Evolutionary conservation across 2,329 filamentous ascomycete genomes (phyloP).

Genomic region (Trichoderma semiorbis): DNA sequence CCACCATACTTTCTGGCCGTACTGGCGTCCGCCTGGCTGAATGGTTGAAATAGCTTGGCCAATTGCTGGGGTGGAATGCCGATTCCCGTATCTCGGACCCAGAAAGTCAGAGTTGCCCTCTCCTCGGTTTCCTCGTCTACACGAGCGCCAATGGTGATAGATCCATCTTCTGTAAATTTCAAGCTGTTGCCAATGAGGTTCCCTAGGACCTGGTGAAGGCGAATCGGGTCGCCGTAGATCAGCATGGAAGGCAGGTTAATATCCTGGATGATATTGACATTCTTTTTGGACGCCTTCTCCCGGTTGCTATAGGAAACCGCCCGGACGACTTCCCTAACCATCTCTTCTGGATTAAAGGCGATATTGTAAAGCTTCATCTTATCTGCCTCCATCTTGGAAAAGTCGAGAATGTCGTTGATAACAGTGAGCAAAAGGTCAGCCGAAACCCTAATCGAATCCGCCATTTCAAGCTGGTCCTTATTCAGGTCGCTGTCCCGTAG

Average conservation of each 20-base stretch:
- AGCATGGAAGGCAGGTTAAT: constrained; percentile 73
- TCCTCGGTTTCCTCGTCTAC: constrained; percentile 69
- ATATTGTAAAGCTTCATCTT: constrained; percentile 78
- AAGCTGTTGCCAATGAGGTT: constrained; percentile 91
- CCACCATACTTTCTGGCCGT: constrained; percentile 89
- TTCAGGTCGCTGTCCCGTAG: constrained; percentile 72
- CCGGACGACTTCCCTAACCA: constrained; percentile 63
- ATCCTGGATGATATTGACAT: constrained; percentile 64
- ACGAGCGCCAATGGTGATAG: constrained; percentile 76
- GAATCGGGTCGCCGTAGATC: constrained; percentile 63
- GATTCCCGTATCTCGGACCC: constrained; percentile 86
- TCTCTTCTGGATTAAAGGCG: constrained; percentile 64
- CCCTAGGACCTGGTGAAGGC: constrained; percentile 65
- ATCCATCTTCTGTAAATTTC: constrained; percentile 87
- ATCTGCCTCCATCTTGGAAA: constrained; percentile 89
- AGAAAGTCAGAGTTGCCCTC: constrained; percentile 73
- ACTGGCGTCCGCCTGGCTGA: constrained; percentile 87
- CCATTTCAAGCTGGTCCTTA: constrained; percentile 77
- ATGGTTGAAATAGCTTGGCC: constrained; percentile 84
- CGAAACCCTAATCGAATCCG: constrained; percentile 80
- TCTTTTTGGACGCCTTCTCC: constrained; percentile 59
- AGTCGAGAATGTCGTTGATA: constrained; percentile 95
- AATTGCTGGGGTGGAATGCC: constrained; percentile 81
- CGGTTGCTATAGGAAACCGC: constrained; percentile 64
- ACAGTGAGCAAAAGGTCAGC: constrained; percentile 85